Conservation (phyloP, 2,329 filamentous ascomycete genomes). For the Fusarium oligoseptatum region DNA sequence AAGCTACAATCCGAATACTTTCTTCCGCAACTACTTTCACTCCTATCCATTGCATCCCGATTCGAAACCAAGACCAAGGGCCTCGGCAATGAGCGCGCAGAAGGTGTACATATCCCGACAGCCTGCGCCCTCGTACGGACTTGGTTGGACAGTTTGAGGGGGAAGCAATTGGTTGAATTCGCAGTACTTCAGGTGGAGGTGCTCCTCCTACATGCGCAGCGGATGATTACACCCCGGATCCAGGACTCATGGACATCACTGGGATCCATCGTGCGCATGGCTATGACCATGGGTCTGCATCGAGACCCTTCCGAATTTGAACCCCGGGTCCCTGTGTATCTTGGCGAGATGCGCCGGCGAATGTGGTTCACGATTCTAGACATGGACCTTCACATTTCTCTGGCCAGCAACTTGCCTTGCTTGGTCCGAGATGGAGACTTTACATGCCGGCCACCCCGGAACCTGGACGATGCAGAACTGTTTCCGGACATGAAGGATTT, state of each 20-base stretch:
- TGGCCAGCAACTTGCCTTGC: conserved; percentile 65
- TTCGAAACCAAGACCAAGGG: conserved; percentile 66
- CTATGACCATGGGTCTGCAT: conserved; percentile 71
- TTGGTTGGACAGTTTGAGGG: conserved; percentile 66
- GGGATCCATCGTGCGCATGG: conserved; percentile 68
- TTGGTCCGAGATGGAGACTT: conserved; percentile 67
- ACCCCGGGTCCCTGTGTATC: conserved; percentile 62
- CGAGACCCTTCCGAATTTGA: conserved; percentile 68
- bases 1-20: conserved; percentile 63
- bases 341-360: conserved; percentile 66
- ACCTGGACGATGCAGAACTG: conserved; percentile 66
- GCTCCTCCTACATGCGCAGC: conserved; percentile 65
- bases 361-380: conserved; percentile 70
- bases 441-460: conserved; percentile 65
- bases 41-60: conserved; percentile 66
- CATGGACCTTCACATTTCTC: conserved; percentile 68
- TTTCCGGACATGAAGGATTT: conserved; percentile 62
- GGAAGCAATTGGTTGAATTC: conserved; percentile 66
- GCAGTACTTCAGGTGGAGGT: conserved; percentile 67
- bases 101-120: conserved; percentile 69
- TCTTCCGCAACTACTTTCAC: conserved; percentile 65
- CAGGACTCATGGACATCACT: conserved; percentile 68
- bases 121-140: conserved; percentile 67
- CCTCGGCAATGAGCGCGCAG: conserved; percentile 63
- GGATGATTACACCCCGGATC: conserved; percentile 64